Evolutionary conservation across 108 stramenopile genomes (phyloP).

Genomic region (Fistulifera pelliculosa): DNA sequence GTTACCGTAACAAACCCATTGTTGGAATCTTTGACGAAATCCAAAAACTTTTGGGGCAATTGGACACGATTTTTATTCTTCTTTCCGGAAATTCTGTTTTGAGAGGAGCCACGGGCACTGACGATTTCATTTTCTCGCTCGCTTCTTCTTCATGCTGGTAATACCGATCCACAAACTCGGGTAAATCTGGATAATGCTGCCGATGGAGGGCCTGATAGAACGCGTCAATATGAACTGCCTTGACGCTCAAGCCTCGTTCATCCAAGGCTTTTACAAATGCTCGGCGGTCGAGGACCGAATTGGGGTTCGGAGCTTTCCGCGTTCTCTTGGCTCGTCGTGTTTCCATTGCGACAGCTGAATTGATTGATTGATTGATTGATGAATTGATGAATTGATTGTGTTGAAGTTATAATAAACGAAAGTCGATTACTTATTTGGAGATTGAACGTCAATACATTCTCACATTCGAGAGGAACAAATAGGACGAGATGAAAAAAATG

Average conservation of each 20-base stretch:
- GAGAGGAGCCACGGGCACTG: constrained; percentile 17
- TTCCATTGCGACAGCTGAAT: too few relatives aligned
- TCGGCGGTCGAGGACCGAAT: constrained; percentile 62
- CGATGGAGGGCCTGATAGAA: constrained; percentile 75
- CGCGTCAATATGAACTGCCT: constrained; percentile 42
- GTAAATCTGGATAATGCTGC: constrained; percentile 58
- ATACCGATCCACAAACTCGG: constrained; percentile 51
- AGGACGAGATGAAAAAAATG: too few relatives aligned
- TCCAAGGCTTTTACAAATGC: constrained; percentile 52
- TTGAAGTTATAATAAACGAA: too few relatives aligned
- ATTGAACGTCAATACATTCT: too few relatives aligned
- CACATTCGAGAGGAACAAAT: too few relatives aligned
- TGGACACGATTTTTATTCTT: constrained; percentile 46
- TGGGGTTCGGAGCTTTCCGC: constrained; percentile 58
- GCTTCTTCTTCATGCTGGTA: constrained; percentile 23
- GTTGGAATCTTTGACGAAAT: constrained; percentile 53
- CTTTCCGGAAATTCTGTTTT: constrained; percentile 34
- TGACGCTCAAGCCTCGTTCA: constrained; percentile 38
- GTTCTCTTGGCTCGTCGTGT: too few relatives aligned
- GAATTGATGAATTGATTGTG: too few relatives aligned
- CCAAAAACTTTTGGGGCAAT: constrained; percentile 50
- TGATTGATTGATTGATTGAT: too few relatives aligned
- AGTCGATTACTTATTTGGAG: too few relatives aligned
- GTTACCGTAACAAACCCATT: constrained; percentile 69
- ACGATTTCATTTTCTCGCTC: not conserved